Evolutionary conservation across 331 rosid genomes (phyloP), one percentile per base, ranked within the genome.

Genomic region (Pyrus hybrid): DNA sequence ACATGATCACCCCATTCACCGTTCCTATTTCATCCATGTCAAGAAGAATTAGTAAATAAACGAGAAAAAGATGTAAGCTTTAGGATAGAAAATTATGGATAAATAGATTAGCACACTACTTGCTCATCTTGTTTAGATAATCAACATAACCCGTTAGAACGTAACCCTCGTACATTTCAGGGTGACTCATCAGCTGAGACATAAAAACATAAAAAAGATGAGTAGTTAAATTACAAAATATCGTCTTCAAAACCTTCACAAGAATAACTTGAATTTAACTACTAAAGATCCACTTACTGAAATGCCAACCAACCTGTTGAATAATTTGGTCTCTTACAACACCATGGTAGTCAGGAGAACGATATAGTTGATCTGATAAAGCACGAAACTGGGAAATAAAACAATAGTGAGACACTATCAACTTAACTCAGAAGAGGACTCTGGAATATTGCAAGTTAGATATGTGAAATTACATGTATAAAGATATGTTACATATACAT

Each of bases 1-100:
- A 94, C 96, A 76, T 94, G 98, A 79, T 94, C 98, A 37, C 98
- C 98, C 98, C 98, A 94, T 84, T 94, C 98, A 33, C 97, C 98
- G 69, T 79, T 87, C 93, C 98, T 94, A 82, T 43, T 83, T 84
- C 83, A 87, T 82, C 73, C 79, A 80, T 22, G 72, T 22, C 13
- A 73, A 29, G 21, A 68, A 77, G 56, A 71, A 35, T 23, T 29
- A 72, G 43, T 72, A 35, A 3, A 77, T 81, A 63, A 84, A 74
- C 71, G 73, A 3, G 13, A 56, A 47, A 45, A 47, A 4, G 1
- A 32, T 29, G 23, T 47, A 66, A 56, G 49, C 11, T 26, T 75
- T 67, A 6, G 33, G 23, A 32, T 66, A 57, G 67, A 21, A 76
- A 68, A 70, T 18, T 37, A 56, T 13, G 4, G 64, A 64, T 28